Base-by-base conservation (phyloP, 352 stramenopile species). In the Phytopythium helicoides region DNA sequence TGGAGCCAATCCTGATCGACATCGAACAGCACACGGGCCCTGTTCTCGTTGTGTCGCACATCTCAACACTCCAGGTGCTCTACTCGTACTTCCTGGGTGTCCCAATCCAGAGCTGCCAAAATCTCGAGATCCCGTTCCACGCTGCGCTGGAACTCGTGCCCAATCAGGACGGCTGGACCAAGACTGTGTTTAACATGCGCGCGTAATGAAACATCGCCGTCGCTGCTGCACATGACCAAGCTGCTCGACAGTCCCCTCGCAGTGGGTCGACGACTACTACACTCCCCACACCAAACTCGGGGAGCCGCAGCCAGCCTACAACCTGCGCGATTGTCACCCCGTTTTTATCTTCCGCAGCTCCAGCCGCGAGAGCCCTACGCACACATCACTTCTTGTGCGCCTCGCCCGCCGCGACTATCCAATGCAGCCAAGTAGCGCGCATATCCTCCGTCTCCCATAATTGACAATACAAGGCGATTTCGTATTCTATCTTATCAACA, bases 1-100 rank as follows among this genome's bases (percentile, higher is more conserved):
- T 97, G 21, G 80, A 95, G 54, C 89, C 91, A 25, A 78, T 98
- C 41, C 85, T 98, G 49, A 97, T 98, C 54, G 92, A 97, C 67
- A 92, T 98, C 33, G 86, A 94, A 55, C 82, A 94, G 47, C 81
- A 92, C 62, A 92, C 82, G n/a, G 78, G 82, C 0, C 82, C 85
- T 8, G 85, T 95, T 46, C 54, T 90, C 12, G 80, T 95, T n/a
- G 81, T 95, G 25, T 92, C 82, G 3, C 82, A 93, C 62, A 91
- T 90, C 23, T 92, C 83, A 40, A 92, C 83, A 33, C 64, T 94
- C 7, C 85, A 92, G 70, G 83, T 92, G 42, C 73, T 94, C 6
- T 94, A 94, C 66, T 87, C 81, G 62, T 94, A 94, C 66, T 94
- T 94, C 56, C 58, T 92, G 16, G 81, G 78, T 28, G 77, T 81